These are phyloP conservation scores for Ganoderma lingzhi DNA, from an alignment of 1,284 basidiomycete species.

Conservation along the genomic window DNA sequence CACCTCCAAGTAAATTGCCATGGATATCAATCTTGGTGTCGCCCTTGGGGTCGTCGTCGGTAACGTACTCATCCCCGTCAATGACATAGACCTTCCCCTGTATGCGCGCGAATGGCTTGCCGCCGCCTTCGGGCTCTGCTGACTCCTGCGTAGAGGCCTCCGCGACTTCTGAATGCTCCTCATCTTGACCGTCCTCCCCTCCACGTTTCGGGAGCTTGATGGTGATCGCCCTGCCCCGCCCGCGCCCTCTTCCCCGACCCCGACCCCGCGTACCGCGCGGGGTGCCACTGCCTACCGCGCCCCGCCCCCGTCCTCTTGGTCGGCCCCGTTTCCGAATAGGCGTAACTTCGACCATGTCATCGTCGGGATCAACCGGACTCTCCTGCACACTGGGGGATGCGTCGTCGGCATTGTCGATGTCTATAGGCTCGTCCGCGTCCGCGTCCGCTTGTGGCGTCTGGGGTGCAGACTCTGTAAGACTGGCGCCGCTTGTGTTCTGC, in stretches of 20 bases:
- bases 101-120: constrained; percentile 76
- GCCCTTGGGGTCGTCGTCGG: constrained; percentile 86
- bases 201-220: constrained; percentile 45
- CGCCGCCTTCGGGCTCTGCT: constrained; percentile 54
- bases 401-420: constrained; percentile 31
- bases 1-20: constrained; percentile 88
- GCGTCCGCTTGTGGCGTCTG: constrained; percentile 28
- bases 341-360: constrained; percentile 29
- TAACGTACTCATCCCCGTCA: constrained; percentile 89
- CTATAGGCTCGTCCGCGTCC: constrained; percentile 29
- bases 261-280: constrained; percentile 47
- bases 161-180: constrained; percentile 37
- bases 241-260: constrained; percentile 53
- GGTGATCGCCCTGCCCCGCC: constrained; percentile 44
- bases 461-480: constrained; percentile 20
- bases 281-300: constrained; percentile 36
- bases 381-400: constrained; percentile 25
- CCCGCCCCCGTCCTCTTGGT: constrained; percentile 41
- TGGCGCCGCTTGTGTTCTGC: constrained; percentile 24
- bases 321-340: constrained; percentile 37
- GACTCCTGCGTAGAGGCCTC: constrained; percentile 42
- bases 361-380: constrained; percentile 27
- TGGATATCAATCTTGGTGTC: constrained; percentile 91
- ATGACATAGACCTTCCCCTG: constrained; percentile 82
- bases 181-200: constrained; percentile 56